Base-by-base conservation (phyloP, 805 yeast genomes). In the Yarrowia porcina region DNA sequence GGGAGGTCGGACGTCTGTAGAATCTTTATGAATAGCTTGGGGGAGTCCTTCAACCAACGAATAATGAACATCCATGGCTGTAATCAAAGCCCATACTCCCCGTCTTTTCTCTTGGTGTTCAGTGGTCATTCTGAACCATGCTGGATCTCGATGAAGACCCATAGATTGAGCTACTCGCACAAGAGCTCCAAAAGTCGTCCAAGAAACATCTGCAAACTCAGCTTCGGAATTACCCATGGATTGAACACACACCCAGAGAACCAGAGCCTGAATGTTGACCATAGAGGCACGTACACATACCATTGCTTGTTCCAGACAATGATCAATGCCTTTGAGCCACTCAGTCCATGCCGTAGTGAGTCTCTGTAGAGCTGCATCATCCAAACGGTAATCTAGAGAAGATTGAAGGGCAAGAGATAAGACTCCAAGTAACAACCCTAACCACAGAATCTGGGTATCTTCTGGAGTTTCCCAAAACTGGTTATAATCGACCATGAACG, bases 141-240 rank as follows among this genome's bases (percentile, higher is more conserved):
- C 68, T 8, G 75, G 74, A 54, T 73, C 75, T 20, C 75, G 66
- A 60, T 73, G 75, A n/a, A 73, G 64, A 10, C 75, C 75, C 75
- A 73, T 73, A 7, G 71, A 67, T 64, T 72, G 75, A 3, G 73
- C 70, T 9, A 69, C 68, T 10, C 74, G 68, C 4, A 70, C 65
- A 9, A 73, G 42, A 28, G 69, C 52, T 3, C 75, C 74, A 50
- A 69, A 64, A 2, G 72, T 64, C 7, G 70, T 66, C 73, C 73
- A 73, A 9, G 69, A 63, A 36, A 64, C 64, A 32, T 71, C 71
- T 21, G 65, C 57, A 67, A 69, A 67, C 18, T 68, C 69, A 21
- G 66, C 64, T 20, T 42, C 35, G 9, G 64, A 41, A 11, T 64
- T 20, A 10, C 60, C 54, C 27, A 67, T 64, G 15, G 70, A 63